phyloP scores from a whole-genome alignment of 2,329 filamentous ascomycete genomes.

The Fusarium sp. region DNA sequence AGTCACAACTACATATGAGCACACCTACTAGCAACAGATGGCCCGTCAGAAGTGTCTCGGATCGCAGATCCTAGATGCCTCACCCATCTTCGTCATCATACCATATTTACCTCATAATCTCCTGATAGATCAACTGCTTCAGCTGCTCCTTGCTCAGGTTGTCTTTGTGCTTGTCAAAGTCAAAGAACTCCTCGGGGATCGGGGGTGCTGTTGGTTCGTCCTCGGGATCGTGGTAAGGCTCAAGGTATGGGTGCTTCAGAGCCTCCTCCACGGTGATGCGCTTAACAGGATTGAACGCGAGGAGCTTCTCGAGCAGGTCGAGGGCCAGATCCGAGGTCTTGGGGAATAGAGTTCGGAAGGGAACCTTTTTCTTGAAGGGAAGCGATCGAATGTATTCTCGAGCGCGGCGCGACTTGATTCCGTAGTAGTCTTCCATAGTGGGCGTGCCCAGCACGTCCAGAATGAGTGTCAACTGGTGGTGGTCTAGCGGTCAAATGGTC shows the following conservation, averaged over 20 bases:
- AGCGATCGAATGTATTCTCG: conserved; percentile 98
- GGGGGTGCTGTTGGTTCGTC: conserved; percentile 97
- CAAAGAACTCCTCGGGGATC: conserved; percentile 98
- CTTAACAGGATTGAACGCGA: conserved; percentile 99
- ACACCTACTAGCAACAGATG: conserved; percentile 1
- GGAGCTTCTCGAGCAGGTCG: conserved; percentile 91
- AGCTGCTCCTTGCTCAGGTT: conserved; percentile 97
- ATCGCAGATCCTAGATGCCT: conserved; percentile 23
- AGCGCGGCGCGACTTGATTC: conserved; percentile 97
- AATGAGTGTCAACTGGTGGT: conserved; percentile 97
- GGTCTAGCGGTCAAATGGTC: conserved; percentile 68
- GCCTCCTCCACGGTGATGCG: conserved; percentile 98
- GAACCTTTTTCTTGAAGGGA: conserved; percentile 99
- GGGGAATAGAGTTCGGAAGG: conserved; percentile 95
- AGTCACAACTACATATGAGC: conserved; percentile 6
- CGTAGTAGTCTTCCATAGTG: conserved; percentile 99
- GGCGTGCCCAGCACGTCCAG: conserved; percentile 96
- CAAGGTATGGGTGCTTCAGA: conserved; percentile 95
- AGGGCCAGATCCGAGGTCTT: conserved; percentile 98
- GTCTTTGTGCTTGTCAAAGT: conserved; percentile 99
- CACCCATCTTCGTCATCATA: background rate
- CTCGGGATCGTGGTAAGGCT: conserved; percentile 98
- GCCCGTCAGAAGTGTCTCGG: background rate
- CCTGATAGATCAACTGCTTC: conserved; percentile 96
- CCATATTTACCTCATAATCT: conserved; percentile 77